A percentile compares a stretch with the other conserved stretches of the same genome.
These are phyloP conservation scores for Rutidosis leptorrhynchoides DNA, from an alignment of 129 eudicot genomes.

Conservation along the genomic window DNA sequence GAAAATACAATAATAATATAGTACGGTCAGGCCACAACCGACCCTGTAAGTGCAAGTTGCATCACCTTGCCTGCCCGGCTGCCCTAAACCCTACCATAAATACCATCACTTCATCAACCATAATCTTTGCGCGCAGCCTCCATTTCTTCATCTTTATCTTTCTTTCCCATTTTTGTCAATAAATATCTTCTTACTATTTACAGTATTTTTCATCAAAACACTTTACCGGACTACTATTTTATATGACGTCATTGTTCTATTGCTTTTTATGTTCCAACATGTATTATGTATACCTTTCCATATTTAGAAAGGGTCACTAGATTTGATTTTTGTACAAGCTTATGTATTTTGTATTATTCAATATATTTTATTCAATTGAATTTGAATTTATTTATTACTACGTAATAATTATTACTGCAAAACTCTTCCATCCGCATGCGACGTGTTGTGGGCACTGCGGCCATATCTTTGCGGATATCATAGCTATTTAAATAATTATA, in stretches of 20 bases:
- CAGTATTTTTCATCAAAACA: background rate
- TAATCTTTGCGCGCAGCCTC: constrained; percentile 28
- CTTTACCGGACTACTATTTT: background rate
- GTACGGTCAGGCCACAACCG: constrained; percentile 25
- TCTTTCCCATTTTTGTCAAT: background rate
- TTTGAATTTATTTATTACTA: background rate
- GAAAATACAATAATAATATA: constrained; percentile 8
- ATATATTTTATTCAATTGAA: too few species aligned
- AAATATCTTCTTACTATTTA: background rate
- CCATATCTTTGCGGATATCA: constrained; percentile 44
- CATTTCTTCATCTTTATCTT: constrained; percentile 16
- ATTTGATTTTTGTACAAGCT: constrained; percentile 18
- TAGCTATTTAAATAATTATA: constrained; percentile 14
- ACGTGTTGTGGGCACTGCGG: constrained; percentile 50
- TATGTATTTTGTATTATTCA: too few species aligned
- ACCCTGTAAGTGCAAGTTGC: constrained; percentile 29
- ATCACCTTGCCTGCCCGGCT: constrained; percentile 25
- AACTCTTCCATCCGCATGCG: constrained; percentile 55
- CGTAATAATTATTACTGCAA: constrained; percentile 23
- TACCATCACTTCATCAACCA: constrained; percentile 20
- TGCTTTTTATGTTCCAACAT: background rate
- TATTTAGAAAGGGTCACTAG: constrained; percentile 15
- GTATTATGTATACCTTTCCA: background rate
- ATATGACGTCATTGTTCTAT: background rate
- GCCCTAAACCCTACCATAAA: constrained; percentile 39